Evolutionary conservation across 2,329 filamentous ascomycete genomes (phyloP), one percentile per base, ranked within the genome.

Genomic region (Rutstroemia sydowiana): DNA sequence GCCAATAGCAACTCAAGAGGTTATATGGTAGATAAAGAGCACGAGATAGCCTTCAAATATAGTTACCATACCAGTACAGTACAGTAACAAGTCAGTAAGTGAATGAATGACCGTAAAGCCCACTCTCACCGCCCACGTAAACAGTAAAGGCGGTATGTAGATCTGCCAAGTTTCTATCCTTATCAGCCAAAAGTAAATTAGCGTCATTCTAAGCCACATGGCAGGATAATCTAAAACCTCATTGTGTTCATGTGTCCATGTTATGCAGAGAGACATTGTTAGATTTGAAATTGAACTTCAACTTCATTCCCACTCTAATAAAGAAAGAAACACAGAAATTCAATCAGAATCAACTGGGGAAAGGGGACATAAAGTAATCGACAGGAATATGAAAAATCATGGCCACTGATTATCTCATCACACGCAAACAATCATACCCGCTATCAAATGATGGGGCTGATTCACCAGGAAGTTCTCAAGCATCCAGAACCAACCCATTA

Each of bases 401-500:
- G 64, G 53, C 59, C 41, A 57, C 55, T 45, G 63, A 66, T 53
- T 64, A 63, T 51, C 58, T 63, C 39, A 16, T 60, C 14, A 42
- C 51, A 46, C 55, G 57, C 18, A 65, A 59, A 40, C 52, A 48
- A 11, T 40, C 42, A 11, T 31, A 46, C 18, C 57, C 63, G 2
- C 58, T 58, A 8, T 23, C 60, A 14, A 55, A 44, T 52, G 63
- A 63, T 52, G 55, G 50, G 8, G n/a, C 48, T 14, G 59, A 58
- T 11, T 54, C 53, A 63, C 63, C 42, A 53, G 45, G 53, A 8
- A 59, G 52, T 20, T 63, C 48, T 59, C 64, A 51, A 60, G 61
- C 54, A 56, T 66, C 21, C 58, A 60, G 66, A 23, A 66, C 67
- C 44, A 78, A 81, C 68, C 85, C 89, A 7, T 73, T 97, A 30